phyloP scores from a whole-genome alignment of 257 asterid genomes.

The Ilex aquifolium region DNA sequence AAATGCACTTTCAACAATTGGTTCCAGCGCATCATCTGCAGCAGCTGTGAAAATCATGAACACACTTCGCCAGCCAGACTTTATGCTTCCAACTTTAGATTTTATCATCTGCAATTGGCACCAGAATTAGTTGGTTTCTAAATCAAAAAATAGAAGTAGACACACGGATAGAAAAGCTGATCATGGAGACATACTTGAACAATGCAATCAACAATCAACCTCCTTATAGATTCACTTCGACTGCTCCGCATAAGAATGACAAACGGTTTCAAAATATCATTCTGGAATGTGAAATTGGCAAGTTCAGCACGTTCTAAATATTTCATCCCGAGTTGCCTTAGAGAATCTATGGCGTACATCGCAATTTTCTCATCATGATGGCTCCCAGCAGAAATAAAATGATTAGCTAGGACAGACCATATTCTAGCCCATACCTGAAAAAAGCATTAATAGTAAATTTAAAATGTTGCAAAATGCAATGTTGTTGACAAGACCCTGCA shows the following conservation, averaged over 20 bases:
- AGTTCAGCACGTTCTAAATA: constrained; percentile 99
- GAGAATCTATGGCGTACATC: constrained; percentile 98
- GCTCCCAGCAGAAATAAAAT: constrained; percentile 98
- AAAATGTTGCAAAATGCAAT: constrained; percentile 6
- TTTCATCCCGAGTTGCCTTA: constrained; percentile 94
- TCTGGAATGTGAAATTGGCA: constrained; percentile 98
- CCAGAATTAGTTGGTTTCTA: constrained; percentile 26
- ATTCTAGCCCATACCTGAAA: constrained; percentile 99
- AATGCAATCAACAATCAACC: constrained; percentile 95
- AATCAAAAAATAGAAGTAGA: constrained; percentile 12
- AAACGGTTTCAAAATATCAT: constrained; percentile 93
- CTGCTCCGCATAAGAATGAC: constrained; percentile 93
- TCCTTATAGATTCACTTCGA: constrained; percentile 80
- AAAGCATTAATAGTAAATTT: constrained; percentile 11
- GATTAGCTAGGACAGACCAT: constrained; percentile 95
- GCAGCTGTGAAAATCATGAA: constrained; percentile 99
- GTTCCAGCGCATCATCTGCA: constrained; percentile 89
- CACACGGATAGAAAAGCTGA: constrained; percentile 12
- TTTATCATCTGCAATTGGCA: constrained; percentile 80
- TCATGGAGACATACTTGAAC: constrained; percentile 69
- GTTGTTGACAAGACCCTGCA: constrained; percentile 7
- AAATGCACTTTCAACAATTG: constrained; percentile 94
- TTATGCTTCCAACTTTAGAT: constrained; percentile 97
- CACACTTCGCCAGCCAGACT: constrained; percentile 99
- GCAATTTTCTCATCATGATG: constrained; percentile 99